Percentiles rank a stretch among this genome's conserved stretches.
Evolutionary conservation across 495 filamentous ascomycete species (phyloP).

Genomic region (Neurospora cerealis): DNA sequence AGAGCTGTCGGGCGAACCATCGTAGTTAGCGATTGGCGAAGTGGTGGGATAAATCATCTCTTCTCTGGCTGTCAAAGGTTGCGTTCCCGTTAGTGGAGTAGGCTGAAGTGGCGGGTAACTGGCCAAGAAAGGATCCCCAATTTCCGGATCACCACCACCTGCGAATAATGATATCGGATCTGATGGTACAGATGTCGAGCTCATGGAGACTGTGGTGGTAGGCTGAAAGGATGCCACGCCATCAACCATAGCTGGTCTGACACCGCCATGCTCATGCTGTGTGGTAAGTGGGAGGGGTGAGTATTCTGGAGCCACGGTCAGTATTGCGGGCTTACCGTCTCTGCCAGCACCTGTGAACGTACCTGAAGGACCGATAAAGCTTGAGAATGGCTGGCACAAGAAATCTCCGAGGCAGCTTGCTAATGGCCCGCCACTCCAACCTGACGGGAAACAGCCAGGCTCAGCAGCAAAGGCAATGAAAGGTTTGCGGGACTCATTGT

Average conservation of each 20-base stretch:
- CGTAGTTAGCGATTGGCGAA: constrained; percentile 19
- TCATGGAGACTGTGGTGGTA: constrained; percentile 14
- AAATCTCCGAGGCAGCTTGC: constrained; percentile 30
- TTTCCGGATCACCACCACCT: constrained; percentile 21
- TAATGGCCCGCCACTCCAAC: constrained; percentile 24
- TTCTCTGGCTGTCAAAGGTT: constrained; percentile 28
- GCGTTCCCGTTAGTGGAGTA: constrained; percentile 22
- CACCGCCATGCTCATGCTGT: constrained; percentile 21
- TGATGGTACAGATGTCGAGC: constrained; percentile 9
- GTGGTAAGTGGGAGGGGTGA: constrained; percentile 24
- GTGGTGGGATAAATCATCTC: constrained; percentile 36
- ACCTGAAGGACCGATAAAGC: constrained; percentile 27
- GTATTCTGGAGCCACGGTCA: constrained; percentile 14
- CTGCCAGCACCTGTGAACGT: constrained; percentile 1
- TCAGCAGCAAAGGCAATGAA: constrained; percentile 10
- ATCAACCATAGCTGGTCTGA: constrained; percentile 20
- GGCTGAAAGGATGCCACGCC: constrained; percentile 17
- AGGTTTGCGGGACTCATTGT: constrained; percentile 9
- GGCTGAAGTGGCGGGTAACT: constrained; percentile 33
- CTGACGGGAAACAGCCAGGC: constrained; percentile 13
- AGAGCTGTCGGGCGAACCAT: constrained; percentile 5
- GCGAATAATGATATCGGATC: constrained; percentile 19
- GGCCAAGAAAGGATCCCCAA: constrained; percentile 27
- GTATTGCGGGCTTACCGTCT: neutral
- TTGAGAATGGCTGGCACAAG: constrained; percentile 30